These are phyloP conservation scores for Aureobasidium sp. DNA, from an alignment of 2,329 filamentous ascomycete species.

Conservation along the genomic window DNA sequence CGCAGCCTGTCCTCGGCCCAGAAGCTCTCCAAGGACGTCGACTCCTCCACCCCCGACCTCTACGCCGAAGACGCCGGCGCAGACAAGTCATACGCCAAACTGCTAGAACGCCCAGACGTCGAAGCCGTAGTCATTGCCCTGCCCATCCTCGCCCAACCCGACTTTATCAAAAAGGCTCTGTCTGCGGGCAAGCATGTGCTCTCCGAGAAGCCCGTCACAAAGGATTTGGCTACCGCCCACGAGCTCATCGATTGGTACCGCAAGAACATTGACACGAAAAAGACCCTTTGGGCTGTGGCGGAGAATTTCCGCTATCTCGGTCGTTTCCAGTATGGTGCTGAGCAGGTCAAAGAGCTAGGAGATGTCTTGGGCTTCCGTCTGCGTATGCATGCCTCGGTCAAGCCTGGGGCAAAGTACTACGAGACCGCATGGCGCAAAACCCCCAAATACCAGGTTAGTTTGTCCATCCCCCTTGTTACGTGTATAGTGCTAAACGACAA, in stretches of 20 bases:
- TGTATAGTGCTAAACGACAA: not conserved
- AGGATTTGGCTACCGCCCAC: slow-evolving; percentile 45
- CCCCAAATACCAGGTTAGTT: slow-evolving; percentile 50
- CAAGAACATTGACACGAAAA: slow-evolving; percentile 30
- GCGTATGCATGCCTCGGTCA: slow-evolving; percentile 37
- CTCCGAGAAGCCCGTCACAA: slow-evolving; percentile 45
- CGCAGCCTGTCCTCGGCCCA: slow-evolving; percentile 52
- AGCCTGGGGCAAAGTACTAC: slow-evolving; percentile 45
- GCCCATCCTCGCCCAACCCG: slow-evolving; percentile 31
- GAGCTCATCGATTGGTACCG: slow-evolving; percentile 42
- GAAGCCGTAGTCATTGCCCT: slow-evolving; percentile 46
- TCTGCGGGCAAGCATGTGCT: slow-evolving; percentile 46
- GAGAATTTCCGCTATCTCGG: slow-evolving; percentile 64
- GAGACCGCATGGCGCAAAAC: slow-evolving; percentile 56
- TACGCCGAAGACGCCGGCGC: slow-evolving; percentile 49
- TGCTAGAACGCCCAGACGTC: slow-evolving; percentile 35
- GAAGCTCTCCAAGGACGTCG: slow-evolving; percentile 32
- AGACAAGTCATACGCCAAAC: slow-evolving; percentile 35
- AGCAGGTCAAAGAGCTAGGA: slow-evolving; percentile 44
- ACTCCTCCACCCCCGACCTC: slow-evolving; percentile 34
- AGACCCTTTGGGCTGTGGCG: slow-evolving; percentile 49
- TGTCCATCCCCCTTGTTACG: too few species aligned
- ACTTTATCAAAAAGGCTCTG: slow-evolving; percentile 43
- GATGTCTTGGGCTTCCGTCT: slow-evolving; percentile 47
- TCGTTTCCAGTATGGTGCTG: slow-evolving; percentile 43